These are phyloP conservation scores for Colletotrichum tropicale DNA, from an alignment of 2,329 filamentous ascomycete genomes.

Conservation along the genomic window DNA sequence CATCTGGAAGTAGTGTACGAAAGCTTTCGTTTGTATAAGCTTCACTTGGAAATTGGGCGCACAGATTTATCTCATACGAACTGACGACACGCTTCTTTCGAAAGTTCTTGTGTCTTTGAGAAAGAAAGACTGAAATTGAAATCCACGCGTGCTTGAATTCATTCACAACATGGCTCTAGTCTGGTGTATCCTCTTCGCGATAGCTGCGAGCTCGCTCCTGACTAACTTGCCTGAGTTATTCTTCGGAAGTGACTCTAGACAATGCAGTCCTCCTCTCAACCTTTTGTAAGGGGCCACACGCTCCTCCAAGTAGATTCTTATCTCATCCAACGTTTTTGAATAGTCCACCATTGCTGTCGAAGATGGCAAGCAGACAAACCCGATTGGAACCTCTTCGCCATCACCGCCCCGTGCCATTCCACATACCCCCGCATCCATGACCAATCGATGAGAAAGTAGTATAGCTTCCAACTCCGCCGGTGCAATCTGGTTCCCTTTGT, in stretches of 20 bases:
- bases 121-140: neutral
- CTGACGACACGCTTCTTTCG: neutral
- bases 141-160: neutral
- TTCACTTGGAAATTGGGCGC: neutral
- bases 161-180: neutral
- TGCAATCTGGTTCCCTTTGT: slow-evolving; percentile 34
- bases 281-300: neutral
- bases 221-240: neutral
- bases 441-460: neutral
- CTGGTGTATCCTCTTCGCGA: neutral
- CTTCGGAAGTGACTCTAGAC: neutral
- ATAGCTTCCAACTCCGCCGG: slow-evolving; percentile 35
- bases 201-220: neutral
- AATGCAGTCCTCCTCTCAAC: neutral
- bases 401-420: neutral
- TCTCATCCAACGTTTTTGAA: neutral
- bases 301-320: neutral
- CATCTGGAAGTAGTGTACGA: neutral
- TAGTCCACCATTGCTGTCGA: neutral
- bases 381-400: neutral
- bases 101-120: neutral
- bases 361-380: neutral
- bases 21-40: neutral
- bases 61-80: neutral
- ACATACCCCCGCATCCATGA: neutral